Base-by-base conservation (phyloP, 352 stramenopile species). In the Phytophthora kernoviae region DNA sequence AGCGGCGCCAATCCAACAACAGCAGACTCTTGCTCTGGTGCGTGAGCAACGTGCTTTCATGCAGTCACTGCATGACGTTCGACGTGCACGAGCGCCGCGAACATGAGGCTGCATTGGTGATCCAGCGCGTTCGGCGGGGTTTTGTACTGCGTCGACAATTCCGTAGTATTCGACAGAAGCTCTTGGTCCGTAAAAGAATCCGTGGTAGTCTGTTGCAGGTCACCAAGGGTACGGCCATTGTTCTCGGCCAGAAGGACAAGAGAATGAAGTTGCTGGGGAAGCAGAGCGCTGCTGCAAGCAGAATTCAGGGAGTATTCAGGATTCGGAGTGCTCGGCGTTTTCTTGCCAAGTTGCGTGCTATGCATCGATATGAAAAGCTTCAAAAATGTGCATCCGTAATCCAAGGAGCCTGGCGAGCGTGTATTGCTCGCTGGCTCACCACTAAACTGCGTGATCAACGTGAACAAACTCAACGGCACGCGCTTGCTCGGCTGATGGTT, bases 101-200 rank as follows among this genome's bases (percentile, higher is more conserved):
- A 22, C 54, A 73, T 21, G 5, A 70, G 1, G 82, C 82, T 2
- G 79, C 77, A 5, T 57, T 87, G 18, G 52, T 76, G 2, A 65
- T 91, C 18, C 82, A 91, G 49, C 75, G 76, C 2, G 70, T 83
- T 2, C 72, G 84, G 47, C 79, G 79, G 26, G 79, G 82, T 10
- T 77, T 77, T 57, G 22, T 77, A 12, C 50, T 91, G 21, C 77
- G 79, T 0, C 70, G 68, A 18, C 67, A 70, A 12, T 89, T 91
- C 54, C 58, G 55, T 2, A 47, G 51, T 2, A 74, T 91, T 45
- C 60, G 75, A 33, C 59, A 81, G 20, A 86, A 78, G 47, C 67
- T 91, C 21, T 43, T 79, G 14, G 61, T 91, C 11, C 82, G 82
- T 24, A 91, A 90, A 58, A 72, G 79, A 12, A 87, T 91, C 12